Evolutionary conservation across 148 eudicot genomes (phyloP).

Genomic region (Gaultheria prostrata): DNA sequence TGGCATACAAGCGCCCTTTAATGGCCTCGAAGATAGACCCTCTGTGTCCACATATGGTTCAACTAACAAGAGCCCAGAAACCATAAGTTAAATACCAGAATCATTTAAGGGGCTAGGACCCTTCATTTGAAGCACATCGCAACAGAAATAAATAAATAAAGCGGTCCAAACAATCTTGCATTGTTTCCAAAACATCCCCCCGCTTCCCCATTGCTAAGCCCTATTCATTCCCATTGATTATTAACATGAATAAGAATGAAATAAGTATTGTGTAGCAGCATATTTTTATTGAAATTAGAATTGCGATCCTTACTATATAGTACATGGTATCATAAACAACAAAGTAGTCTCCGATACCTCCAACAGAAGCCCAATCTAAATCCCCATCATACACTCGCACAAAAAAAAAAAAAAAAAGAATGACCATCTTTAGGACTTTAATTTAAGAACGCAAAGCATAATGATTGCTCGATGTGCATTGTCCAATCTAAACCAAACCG

Average conservation of each 20-base stretch:
- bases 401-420: not conserved
- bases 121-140: not conserved
- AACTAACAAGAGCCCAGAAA: not conserved
- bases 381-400: not conserved
- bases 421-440: not conserved
- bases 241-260: not conserved
- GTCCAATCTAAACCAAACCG: too few species aligned
- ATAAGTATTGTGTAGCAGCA: not conserved
- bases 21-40: not conserved
- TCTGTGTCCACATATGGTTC: not conserved
- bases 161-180: not conserved
- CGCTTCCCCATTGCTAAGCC: not conserved
- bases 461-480: not conserved
- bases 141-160: not conserved
- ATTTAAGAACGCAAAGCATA: not conserved
- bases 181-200: not conserved
- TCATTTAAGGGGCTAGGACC: not conserved
- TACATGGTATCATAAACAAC: not conserved
- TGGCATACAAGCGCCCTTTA: not conserved
- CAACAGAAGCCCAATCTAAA: not conserved
- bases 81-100: not conserved
- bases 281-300: not conserved
- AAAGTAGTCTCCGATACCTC: not conserved
- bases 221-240: not conserved
- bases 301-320: not conserved